Evolutionary conservation across 441 rosid genomes (phyloP).

Genomic region (Corymbia calophylla): DNA sequence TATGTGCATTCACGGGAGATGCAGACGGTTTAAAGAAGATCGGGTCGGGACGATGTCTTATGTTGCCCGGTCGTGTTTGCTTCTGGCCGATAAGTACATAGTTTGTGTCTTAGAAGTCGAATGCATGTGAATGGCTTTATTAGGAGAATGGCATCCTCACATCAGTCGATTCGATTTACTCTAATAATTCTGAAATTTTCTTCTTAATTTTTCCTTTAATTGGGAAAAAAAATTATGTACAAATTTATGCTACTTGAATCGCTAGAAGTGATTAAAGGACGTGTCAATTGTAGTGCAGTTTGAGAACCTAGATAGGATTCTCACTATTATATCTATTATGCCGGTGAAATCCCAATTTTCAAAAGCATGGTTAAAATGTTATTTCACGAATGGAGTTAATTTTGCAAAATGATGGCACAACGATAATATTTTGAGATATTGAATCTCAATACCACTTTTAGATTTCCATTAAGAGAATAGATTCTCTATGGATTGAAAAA

Average conservation of each 20-base stretch:
- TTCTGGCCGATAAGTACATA: neutral
- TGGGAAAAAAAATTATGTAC: neutral
- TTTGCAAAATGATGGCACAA: neutral
- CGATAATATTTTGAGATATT: neutral
- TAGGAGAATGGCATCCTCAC: neutral
- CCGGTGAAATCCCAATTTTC: neutral
- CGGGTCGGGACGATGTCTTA: neutral
- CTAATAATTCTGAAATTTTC: neutral
- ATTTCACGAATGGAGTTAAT: fast-evolving
- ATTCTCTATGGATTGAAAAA: neutral
- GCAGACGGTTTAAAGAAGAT: neutral
- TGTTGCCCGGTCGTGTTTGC: neutral
- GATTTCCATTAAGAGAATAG: neutral
- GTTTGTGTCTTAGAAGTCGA: neutral
- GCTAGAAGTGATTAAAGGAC: neutral
- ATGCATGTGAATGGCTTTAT: neutral
- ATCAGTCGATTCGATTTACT: neutral
- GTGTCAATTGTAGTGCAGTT: neutral
- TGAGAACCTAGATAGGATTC: neutral
- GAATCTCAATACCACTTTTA: neutral
- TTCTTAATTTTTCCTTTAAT: neutral
- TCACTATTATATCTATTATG: neutral
- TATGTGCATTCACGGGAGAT: neutral
- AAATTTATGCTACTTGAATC: neutral
- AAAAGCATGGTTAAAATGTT: neutral